Base-by-base conservation (phyloP, 805 yeast species). In the Kluyveromyces dobzhanskii region DNA sequence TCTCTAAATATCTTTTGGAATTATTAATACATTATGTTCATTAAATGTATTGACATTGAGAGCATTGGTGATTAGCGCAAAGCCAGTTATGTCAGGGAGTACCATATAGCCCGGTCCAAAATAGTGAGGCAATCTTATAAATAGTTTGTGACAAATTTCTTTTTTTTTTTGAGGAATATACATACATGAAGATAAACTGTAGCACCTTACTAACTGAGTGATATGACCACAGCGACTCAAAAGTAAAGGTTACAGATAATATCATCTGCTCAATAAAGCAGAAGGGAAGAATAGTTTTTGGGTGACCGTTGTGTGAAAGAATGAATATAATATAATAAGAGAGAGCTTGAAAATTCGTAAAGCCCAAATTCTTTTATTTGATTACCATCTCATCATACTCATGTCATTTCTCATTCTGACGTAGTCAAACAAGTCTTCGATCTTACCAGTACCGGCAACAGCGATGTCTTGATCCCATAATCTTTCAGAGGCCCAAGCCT, bases 391-490 rank as follows among this genome's bases (percentile, higher is more conserved):
- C 79, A 82, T 71, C 85, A 81, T 75, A 56, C 92, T 76, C 87
- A 85, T 84, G 57, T 81, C 88, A 67, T 79, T 80, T 80, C 94
- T 81, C 64, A 78, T 68, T 78, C 90, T 80, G 76, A 69, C 71
- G 77, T 84, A 84, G 65, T 84, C 94, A 61, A 83, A 70, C 65
- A 84, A 70, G 50, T 71, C 85, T 73, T 84, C 94, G 67, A 81
- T 82, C 69, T 80, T 84, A 65, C 94, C 94, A 48, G 84, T 75
- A 65, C 83, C 92, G 44, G 90, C 73, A 54, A 84, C 68, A 51
- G 85, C 94, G 56, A 84, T 70, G 66, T 84, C 94, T 64, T 75
- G 83, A 67, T 84, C 94, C 84, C 86, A 84, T 62, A 84, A 71
- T 65, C 75, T 70, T 46, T 71, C 69, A 57, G 73, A 73, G 49